These are phyloP conservation scores for Pneumocystis sp. DNA, from an alignment of 1,139 yeast genomes.

Conservation along the genomic window DNA sequence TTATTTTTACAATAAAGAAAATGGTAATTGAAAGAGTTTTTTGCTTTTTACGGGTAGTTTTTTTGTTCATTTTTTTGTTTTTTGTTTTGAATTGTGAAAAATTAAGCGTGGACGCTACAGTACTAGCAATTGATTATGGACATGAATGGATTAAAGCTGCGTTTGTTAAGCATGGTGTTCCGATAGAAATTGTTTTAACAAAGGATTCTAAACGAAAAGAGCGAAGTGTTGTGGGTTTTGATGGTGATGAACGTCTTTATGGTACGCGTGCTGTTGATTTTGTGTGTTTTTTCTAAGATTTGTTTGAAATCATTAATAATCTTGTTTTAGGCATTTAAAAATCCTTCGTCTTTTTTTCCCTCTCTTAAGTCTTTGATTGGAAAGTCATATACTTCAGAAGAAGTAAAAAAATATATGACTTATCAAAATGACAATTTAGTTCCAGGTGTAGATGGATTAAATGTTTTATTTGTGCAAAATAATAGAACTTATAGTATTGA, in stretches of 20 bases:
- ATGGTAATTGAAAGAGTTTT: not conserved
- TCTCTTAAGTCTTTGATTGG: constrained; percentile 65
- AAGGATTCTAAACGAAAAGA: constrained; percentile 89
- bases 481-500: constrained; percentile 45
- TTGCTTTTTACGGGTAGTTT: not conserved
- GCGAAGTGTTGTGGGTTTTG: constrained; percentile 57
- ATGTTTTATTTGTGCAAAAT: constrained; percentile 43
- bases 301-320: not conserved
- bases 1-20: not conserved
- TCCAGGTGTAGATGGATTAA: constrained; percentile 34
- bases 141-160: constrained; percentile 79
- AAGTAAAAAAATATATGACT: constrained; percentile 32
- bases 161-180: constrained; percentile 78
- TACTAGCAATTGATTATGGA: constrained; percentile 82
- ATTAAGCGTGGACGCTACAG: constrained; percentile 32
- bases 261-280: constrained; percentile 64
- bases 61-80: not conserved
- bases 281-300: constrained; percentile 23
- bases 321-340: constrained; percentile 31
- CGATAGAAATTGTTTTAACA: constrained; percentile 74
- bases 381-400: constrained; percentile 30
- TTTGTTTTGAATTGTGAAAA: not conserved
- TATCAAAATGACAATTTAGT: constrained; percentile 52
- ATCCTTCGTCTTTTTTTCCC: constrained; percentile 55
- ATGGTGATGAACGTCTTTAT: constrained; percentile 49